Percentiles rank a stretch among this genome's conserved stretches.
These are phyloP conservation scores for Aegilops tauschii DNA, from an alignment of 176 grass and related monocot species.

Conservation along the genomic window DNA sequence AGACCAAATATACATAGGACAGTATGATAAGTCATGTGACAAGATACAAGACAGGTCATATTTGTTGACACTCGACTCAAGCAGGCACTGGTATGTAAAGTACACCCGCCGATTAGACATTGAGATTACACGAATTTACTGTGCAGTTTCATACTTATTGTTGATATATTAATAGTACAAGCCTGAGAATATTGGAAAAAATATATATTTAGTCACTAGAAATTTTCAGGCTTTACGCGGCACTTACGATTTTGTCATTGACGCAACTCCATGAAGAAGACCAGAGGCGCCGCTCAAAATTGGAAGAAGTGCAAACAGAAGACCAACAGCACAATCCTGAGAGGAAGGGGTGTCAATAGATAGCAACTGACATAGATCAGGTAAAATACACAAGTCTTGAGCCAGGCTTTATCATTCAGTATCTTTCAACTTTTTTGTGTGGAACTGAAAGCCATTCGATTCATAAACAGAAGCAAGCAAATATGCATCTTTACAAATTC, in stretches of 20 bases:
- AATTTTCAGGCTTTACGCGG: not conserved
- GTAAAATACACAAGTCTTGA: not conserved
- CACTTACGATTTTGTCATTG: constrained; percentile 87
- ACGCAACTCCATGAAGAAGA: constrained; percentile 86
- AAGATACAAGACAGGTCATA: constrained; percentile 11
- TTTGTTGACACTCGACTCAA: not conserved
- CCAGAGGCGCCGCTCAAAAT: constrained; percentile 90
- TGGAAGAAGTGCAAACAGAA: constrained; percentile 97
- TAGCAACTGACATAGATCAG: not conserved
- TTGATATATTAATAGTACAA: not conserved
- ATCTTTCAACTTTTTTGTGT: not conserved
- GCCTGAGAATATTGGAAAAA: not conserved
- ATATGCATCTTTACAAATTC: not conserved
- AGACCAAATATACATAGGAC: not conserved
- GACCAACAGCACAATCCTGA: constrained; percentile 98
- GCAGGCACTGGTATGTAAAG: not conserved
- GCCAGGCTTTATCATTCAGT: not conserved
- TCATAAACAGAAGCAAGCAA: not conserved
- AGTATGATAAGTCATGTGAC: not conserved
- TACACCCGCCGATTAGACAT: not conserved
- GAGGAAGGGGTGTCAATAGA: constrained; percentile 17
- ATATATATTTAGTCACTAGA: constrained; percentile 10
- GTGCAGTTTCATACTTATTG: not conserved
- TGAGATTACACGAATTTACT: not conserved
- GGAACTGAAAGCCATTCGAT: not conserved